Conservation (phyloP, 371 early-diverging fungal genomes). For the Rhizopus delemar region DNA sequence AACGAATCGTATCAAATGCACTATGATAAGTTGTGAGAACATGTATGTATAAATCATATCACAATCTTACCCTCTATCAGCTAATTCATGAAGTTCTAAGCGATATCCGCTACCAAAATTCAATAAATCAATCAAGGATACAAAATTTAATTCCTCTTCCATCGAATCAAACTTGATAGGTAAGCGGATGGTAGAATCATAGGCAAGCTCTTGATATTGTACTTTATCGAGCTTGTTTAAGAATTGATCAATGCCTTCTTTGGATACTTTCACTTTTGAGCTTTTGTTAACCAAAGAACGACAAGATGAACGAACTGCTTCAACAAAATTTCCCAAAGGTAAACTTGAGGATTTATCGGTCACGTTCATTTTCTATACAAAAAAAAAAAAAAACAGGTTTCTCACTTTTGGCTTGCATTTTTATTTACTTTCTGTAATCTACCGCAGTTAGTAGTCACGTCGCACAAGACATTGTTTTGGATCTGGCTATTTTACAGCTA, state of each 20-base stretch:
- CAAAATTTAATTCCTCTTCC: slow-evolving; percentile 75
- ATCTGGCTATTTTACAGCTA: no score
- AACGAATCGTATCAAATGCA: slow-evolving; percentile 76
- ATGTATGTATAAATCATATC: background rate
- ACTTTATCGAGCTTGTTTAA: slow-evolving; percentile 28
- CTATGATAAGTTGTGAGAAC: slow-evolving; percentile 9
- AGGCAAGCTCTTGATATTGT: slow-evolving; percentile 42
- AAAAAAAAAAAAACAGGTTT: background rate
- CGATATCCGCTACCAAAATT: slow-evolving; percentile 74
- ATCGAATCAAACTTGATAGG: slow-evolving; percentile 73
- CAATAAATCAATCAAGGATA: slow-evolving; percentile 71
- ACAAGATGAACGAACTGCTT: slow-evolving; percentile 44
- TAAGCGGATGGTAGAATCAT: slow-evolving; percentile 60
- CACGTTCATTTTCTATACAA: slow-evolving; percentile 4
- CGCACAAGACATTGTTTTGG: no score
- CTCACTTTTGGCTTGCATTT: background rate
- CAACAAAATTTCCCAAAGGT: slow-evolving; percentile 30
- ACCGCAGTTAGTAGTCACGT: no score
- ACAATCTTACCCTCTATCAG: slow-evolving; percentile 58
- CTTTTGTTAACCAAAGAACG: slow-evolving; percentile 26
- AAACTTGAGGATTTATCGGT: slow-evolving; percentile 11
- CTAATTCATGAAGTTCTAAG: slow-evolving; percentile 60
- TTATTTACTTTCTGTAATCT: no score
- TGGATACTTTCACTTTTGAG: slow-evolving; percentile 32
- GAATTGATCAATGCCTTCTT: slow-evolving; percentile 29